These are phyloP conservation scores for Pleodorina starrii DNA, from an alignment of 139 green algal species.

Conservation along the genomic window DNA sequence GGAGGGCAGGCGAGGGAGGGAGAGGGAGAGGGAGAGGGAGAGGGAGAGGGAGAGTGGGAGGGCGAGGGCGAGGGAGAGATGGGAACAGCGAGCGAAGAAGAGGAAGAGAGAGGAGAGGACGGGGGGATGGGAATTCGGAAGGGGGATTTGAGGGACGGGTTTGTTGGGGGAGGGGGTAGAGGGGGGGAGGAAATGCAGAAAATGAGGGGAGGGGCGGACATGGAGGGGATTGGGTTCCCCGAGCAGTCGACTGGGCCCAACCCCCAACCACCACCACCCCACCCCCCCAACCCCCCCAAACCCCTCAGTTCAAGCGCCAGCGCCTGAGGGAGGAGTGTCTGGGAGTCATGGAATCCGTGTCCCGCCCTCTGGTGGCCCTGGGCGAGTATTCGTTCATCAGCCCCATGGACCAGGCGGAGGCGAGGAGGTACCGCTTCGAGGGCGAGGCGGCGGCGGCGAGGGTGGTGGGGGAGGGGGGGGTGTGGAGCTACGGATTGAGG, in stretches of 20 bases:
- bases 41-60: too few relatives aligned
- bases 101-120: too few relatives aligned
- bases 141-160: too few relatives aligned
- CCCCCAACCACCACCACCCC: neutral
- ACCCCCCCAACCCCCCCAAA: neutral
- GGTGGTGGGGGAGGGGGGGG: conserved; percentile 17
- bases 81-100: too few relatives aligned
- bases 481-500: conserved; percentile 42
- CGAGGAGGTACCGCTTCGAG: neutral
- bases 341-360: conserved; percentile 4
- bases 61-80: neutral
- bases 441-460: neutral
- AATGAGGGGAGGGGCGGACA: too few relatives aligned
- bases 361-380: conserved; percentile 1
- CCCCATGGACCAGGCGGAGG: conserved; percentile 30
- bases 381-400: conserved; percentile 31
- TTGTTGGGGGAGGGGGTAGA: too few relatives aligned
- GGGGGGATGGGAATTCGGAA: too few relatives aligned
- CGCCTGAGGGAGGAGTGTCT: neutral
- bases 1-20: neutral
- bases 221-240: too few relatives aligned
- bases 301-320: conserved; percentile 8
- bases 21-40: too few relatives aligned
- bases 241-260: too few relatives aligned
- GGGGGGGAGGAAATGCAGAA: too few relatives aligned